Evolutionary conservation across 202 grass and related monocot genomes (phyloP), one percentile per base, ranked within the genome.

Genomic region (Eragrostis tef): DNA sequence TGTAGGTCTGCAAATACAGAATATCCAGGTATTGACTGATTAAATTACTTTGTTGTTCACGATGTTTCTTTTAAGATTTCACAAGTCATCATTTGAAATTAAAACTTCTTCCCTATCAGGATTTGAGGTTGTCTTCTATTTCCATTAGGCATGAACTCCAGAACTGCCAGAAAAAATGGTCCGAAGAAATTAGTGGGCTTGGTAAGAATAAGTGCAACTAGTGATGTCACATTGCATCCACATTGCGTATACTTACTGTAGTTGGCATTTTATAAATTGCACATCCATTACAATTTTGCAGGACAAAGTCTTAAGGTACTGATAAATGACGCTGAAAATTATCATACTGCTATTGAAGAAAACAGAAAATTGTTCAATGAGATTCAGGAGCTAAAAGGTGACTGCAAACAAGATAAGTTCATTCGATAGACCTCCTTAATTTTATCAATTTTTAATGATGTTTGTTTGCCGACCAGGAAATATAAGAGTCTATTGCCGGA

Each of bases 321-420:
- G 67, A 77, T 82, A 58, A 74, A 88, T 76, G 84, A 79, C 58
- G 88, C 90, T 82, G 86, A 98, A 80, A 91, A 86, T 43, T 94
- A 94, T 80, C 90, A 83, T 83, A 80, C 86, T 81, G 79, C 82
- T 74, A 75, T 98, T 42, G 85, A 93, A 83, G 95, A 98, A 80
- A 98, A 98, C 39, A 86, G 82, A 73, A 89, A 76, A 80, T 61
- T 98, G 64, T 92, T 89, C 63, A 98, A 98, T 21, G 87, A 98
- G 82, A 75, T 98, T 86, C 90, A 88, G 64, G 95, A 98, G 85
- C 79, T 98, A 86, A 98, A 93, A 98, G 95, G 95, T 98, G 70
- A n/a, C 51, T 76, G 26, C 25, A 71, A 84, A 44, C 54, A 77
- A 57, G 1, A 24, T 69, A 11, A 46, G 15, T 26, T 50, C 70